Conservation (phyloP, 2,329 filamentous ascomycete genomes). For the Penicillium palitans region DNA sequence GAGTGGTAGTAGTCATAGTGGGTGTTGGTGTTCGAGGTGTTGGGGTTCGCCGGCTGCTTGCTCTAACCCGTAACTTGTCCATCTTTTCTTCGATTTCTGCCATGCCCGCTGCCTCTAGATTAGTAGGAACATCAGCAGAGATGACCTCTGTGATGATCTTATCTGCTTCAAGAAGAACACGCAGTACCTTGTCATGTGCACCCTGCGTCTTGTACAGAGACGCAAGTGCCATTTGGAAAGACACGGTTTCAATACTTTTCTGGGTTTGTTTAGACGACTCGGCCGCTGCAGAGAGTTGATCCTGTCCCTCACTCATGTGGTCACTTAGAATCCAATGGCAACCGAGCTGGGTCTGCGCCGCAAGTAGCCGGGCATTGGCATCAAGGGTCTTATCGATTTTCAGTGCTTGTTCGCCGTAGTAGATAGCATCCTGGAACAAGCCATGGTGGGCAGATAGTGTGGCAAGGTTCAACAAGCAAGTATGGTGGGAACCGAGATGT, state of each 20-base stretch:
- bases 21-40: conserved; percentile 27
- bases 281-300: conserved; percentile 59
- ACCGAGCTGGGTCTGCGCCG: conserved; percentile 50
- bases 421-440: conserved; percentile 82
- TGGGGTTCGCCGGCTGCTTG: conserved; percentile 27
- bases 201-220: conserved; percentile 51
- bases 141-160: conserved; percentile 47
- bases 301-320: conserved; percentile 52
- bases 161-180: conserved; percentile 52
- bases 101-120: conserved; percentile 32
- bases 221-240: conserved; percentile 47
- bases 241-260: conserved; percentile 56
- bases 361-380: conserved; percentile 56
- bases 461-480: conserved; percentile 71
- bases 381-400: conserved; percentile 71
- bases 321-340: conserved; percentile 53
- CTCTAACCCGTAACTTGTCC: conserved; percentile 42
- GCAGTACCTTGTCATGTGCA: conserved; percentile 50
- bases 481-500: conserved; percentile 71
- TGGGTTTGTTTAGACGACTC: conserved; percentile 52
- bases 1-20: conserved; percentile 25
- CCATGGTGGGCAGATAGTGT: conserved; percentile 79
- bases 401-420: conserved; percentile 80
- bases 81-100: conserved; percentile 46
- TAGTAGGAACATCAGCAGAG: conserved; percentile 31